These are phyloP conservation scores for Arxiozyma slooffiae DNA, from an alignment of 1,139 yeast genomes.

Conservation along the genomic window DNA sequence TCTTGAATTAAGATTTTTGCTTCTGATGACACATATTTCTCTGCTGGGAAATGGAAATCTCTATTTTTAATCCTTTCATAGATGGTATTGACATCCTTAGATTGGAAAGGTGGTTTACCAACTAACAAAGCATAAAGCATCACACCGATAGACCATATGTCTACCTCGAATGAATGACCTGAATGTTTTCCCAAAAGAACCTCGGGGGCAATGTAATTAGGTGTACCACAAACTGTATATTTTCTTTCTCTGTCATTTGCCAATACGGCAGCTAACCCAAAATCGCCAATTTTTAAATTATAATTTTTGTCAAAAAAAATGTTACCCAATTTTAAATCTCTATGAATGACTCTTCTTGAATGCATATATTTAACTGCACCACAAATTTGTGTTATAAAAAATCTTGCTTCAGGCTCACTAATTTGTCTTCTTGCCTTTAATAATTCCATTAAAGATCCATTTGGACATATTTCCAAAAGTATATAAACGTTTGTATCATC, in stretches of 20 bases:
- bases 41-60: slow-evolving; percentile 73
- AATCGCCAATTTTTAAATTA: slow-evolving; percentile 92
- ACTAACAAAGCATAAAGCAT: slow-evolving; percentile 84
- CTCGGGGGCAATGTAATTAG: slow-evolving; percentile 96
- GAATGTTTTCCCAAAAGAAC: slow-evolving; percentile 78
- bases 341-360: slow-evolving; percentile 83
- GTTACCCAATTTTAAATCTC: slow-evolving; percentile 90
- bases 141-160: slow-evolving; percentile 94
- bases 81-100: slow-evolving; percentile 85
- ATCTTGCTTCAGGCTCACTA: slow-evolving; percentile 87
- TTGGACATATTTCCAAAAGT: slow-evolving; percentile 85
- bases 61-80: slow-evolving; percentile 84
- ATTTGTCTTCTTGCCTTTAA: slow-evolving; percentile 72
- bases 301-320: slow-evolving; percentile 85
- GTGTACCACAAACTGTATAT: slow-evolving; percentile 94
- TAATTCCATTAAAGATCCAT: slow-evolving; percentile 87
- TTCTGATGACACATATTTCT: slow-evolving; percentile 56
- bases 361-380: slow-evolving; percentile 94
- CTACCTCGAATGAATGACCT: slow-evolving; percentile 92
- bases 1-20: slow-evolving; percentile 64
- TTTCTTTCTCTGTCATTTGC: slow-evolving; percentile 56
- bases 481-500: slow-evolving; percentile 91
- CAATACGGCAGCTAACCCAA: slow-evolving; percentile 80
- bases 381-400: slow-evolving; percentile 80
- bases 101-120: slow-evolving; percentile 96